Evolutionary conservation across 768 basidiomycete genomes (phyloP).

Genomic region (Lentinula sp.): DNA sequence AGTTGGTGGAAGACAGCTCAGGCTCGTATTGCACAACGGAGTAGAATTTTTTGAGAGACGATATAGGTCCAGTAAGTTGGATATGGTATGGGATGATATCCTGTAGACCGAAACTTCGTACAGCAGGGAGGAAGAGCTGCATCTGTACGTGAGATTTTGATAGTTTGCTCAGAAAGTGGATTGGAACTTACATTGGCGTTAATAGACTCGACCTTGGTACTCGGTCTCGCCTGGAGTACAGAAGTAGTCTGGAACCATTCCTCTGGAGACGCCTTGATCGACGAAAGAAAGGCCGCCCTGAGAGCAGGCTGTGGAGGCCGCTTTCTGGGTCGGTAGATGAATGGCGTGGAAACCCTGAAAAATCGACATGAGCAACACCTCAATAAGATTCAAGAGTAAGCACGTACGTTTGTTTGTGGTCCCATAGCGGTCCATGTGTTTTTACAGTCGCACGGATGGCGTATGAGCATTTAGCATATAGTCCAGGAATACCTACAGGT

Average conservation of each 20-base stretch:
- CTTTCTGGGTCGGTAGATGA: slow-evolving; percentile 3
- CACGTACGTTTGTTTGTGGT: slow-evolving; percentile 3
- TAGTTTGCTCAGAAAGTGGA: not conserved
- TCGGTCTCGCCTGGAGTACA: not conserved
- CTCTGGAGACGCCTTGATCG: not conserved
- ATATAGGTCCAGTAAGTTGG: slow-evolving; percentile 1
- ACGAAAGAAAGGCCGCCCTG: not conserved
- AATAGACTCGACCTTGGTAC: not conserved
- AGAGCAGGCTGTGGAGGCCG: slow-evolving; percentile 1
- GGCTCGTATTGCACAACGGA: not conserved
- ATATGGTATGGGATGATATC: slow-evolving; percentile 5
- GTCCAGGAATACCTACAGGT: not conserved
- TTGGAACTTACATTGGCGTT: not conserved
- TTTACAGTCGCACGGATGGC: not conserved
- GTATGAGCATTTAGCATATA: slow-evolving; percentile 3
- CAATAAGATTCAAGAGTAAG: too few relatives aligned
- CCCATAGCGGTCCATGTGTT: not conserved
- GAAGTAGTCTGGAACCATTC: slow-evolving; percentile 4
- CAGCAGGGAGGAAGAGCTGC: slow-evolving; percentile 4
- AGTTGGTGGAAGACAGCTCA: not conserved
- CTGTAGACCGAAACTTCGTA: slow-evolving; percentile 1
- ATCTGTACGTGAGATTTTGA: not conserved
- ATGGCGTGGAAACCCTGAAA: not conserved
- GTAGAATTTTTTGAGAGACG: slow-evolving; percentile 3
- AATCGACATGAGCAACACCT: not conserved